Evolutionary conservation across 2,329 filamentous ascomycete species (phyloP), one percentile per base, ranked within the genome.

Genomic region (Verticillium isaacii): DNA sequence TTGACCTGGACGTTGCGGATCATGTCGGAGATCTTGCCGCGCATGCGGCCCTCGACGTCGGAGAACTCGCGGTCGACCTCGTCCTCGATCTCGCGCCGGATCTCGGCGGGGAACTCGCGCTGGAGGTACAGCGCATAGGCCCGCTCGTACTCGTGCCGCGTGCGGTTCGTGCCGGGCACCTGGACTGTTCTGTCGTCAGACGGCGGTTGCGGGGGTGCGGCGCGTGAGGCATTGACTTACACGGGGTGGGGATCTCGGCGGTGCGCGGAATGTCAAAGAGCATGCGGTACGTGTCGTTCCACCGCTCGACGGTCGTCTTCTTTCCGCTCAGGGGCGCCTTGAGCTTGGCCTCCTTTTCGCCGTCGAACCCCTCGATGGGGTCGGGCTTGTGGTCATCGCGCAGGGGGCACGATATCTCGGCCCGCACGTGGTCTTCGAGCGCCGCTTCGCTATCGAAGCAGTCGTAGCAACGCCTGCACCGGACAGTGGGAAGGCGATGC

Each of bases 381-480:
- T 65, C 64, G 1, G 74, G 68, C 1, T 68, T 68, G 23, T 70
- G 67, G 5, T 4, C 67, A 39, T 58, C 62, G 23, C 23, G 68
- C 59, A 62, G 68, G 56, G 59, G 60, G 60, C 68, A 77, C 61
- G 61, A 67, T 59, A 61, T 64, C 14, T 58, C 29, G 4, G 69
- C 68, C 2, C 73, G 70, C 2, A 71, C 67, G 55, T 78, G 77
- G 1, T 60, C 68, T 1, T 71, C 69, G 2, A 76, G 68, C 5
- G 72, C 68, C 3, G 65, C 63, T 25, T 74, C 71, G 1, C 66
- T 64, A 17, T 74, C 69, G 64, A 78, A 78, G 2, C 71, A 70
- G 0, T 66, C 56, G 29, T 73, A 75, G 63, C 77, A 79, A 23
- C 75, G 70, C 15, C 70, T 71, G 58, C 76, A 79, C 2, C 60